Evolutionary conservation across 768 basidiomycete species (phyloP), one percentile per base, ranked within the genome.

Genomic region (Tephrocybe sp.): DNA sequence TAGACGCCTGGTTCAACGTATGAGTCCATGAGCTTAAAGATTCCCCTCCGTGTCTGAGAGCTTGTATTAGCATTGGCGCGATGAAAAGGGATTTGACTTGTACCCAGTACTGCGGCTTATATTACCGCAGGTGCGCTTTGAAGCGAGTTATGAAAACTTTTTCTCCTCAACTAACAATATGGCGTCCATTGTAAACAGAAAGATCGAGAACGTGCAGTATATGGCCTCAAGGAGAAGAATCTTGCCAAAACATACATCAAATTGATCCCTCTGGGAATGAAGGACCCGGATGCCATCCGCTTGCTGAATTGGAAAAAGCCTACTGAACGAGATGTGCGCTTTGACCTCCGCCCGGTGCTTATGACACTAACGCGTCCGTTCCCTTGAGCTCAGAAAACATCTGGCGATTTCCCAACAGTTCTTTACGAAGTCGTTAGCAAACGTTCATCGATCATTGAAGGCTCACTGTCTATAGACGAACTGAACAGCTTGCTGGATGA

Each of bases 221-320:
- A 98, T 67, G 91, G 93, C 12, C 68, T 97, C 58, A 99, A 99
- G 66, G 97, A 99, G 73, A 90, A 89, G 71, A 90, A 89, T 63
- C 73, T 99, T 2, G 95, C 94, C 4, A 98, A 94, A 68, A 84
- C 83, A 9, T 97, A 95, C 65, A 92, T 96, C 72, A 86, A 88
- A 55, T 78, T 95, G 2, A 88, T 98, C 30, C 91, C 90, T 1
- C 75, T 99, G 2, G 87, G 88, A 33, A 80, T 71, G 64, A 83
- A 83, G 63, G 88, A 92, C 49, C 85, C 84, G 6, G 92, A 95
- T 62, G 88, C 92, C 0, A 78, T 88, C 42, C 80, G 90, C 34
- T 70, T 99, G 38, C 69, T 88, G 40, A 88, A 96, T 58, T 98
- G 97, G 97, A 98, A 89, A 72, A 84, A 79, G 54, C 91, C 91